Percentiles rank a stretch among this genome's conserved stretches.
Conservation (phyloP, 305 asterid genomes). For the Ruellia speciosa region DNA sequence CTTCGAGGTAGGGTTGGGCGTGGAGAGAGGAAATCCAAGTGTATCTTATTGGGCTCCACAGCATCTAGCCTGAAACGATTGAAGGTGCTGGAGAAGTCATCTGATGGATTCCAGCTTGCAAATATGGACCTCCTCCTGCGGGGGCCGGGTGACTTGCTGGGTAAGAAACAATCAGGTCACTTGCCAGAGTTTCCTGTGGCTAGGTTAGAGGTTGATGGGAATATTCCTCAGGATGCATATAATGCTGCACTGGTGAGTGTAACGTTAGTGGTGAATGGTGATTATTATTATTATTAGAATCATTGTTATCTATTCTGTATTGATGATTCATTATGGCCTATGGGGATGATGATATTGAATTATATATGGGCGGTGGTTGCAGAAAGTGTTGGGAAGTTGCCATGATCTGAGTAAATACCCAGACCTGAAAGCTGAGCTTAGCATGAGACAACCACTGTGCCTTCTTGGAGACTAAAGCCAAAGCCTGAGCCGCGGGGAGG, state of each 20-base stretch:
- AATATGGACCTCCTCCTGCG: constrained; percentile 81
- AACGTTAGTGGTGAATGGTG: neutral
- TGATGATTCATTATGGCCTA: no score
- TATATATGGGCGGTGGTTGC: constrained; percentile 25
- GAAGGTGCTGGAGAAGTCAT: constrained; percentile 71
- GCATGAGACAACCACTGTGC: constrained; percentile 85
- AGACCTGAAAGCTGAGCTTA: constrained; percentile 68
- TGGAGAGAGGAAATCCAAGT: constrained; percentile 72
- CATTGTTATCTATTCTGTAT: no score
- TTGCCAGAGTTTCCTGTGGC: constrained; percentile 88
- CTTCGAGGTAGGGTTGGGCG: constrained; percentile 92
- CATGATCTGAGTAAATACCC: constrained; percentile 62
- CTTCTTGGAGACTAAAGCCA: constrained; percentile 53
- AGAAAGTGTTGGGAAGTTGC: constrained; percentile 56
- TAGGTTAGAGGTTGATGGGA: constrained; percentile 83
- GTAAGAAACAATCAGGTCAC: constrained; percentile 88
- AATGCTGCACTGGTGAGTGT: constrained; percentile 71
- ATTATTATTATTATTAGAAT: no score
- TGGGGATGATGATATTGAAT: neutral
- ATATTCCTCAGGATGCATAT: constrained; percentile 79
- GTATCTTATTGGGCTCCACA: constrained; percentile 54
- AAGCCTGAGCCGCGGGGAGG: neutral
- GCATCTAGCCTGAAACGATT: constrained; percentile 52
- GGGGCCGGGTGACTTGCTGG: constrained; percentile 94
- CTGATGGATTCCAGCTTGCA: constrained; percentile 76